Evolutionary conservation across 2,329 filamentous ascomycete species (phyloP).

Genomic region (Colletotrichum tanaceti): DNA sequence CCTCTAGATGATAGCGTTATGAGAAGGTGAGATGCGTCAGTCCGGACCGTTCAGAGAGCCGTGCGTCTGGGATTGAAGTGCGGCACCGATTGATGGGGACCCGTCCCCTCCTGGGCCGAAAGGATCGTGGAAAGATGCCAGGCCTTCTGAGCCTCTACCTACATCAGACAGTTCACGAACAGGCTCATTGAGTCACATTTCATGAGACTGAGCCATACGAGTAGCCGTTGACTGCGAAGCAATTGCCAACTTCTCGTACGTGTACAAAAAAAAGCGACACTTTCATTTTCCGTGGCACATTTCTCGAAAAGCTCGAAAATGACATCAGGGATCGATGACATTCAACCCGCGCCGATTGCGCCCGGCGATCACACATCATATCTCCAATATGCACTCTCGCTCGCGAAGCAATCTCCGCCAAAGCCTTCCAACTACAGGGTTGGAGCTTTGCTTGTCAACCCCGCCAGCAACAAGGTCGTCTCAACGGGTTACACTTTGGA

Average conservation of each 20-base stretch:
- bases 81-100: slow-evolving; percentile 13
- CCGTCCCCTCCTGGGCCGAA: slow-evolving; percentile 1
- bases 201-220: background rate
- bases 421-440: slow-evolving; percentile 94
- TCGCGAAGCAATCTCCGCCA: slow-evolving; percentile 83
- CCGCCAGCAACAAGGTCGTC: slow-evolving; percentile 68
- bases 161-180: background rate
- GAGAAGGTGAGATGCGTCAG: background rate
- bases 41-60: background rate
- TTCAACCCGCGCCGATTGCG: slow-evolving; percentile 43
- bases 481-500: slow-evolving; percentile 92
- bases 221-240: background rate
- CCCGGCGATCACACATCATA: slow-evolving; percentile 59
- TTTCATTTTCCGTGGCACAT: background rate
- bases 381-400: slow-evolving; percentile 79
- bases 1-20: too few species aligned
- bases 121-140: background rate
- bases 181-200: too few species aligned
- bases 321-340: slow-evolving; percentile 27
- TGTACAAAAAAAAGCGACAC: background rate
- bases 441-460: slow-evolving; percentile 84
- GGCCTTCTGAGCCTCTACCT: background rate
- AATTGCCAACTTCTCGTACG: too few species aligned
- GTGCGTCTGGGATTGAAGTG: slow-evolving; percentile 14
- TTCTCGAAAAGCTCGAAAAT: slow-evolving; percentile 13